A percentile compares a stretch with the other conserved stretches of the same genome.
Evolutionary conservation across 2,329 filamentous ascomycete species (phyloP).

Genomic region (Fusarium nygamai): DNA sequence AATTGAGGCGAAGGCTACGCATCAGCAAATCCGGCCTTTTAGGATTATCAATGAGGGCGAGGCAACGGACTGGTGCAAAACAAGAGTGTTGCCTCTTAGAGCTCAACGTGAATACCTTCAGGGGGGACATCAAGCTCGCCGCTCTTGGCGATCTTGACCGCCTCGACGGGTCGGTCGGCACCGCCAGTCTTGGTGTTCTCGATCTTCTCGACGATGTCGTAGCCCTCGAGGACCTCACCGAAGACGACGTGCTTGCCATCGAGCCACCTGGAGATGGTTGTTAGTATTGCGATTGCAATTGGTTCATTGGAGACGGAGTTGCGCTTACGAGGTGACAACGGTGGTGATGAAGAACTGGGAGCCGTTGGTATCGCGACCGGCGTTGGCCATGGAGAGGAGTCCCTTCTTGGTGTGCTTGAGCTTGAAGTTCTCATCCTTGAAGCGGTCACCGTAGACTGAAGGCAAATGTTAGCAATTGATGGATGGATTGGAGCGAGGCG

Average conservation of each 20-base stretch:
- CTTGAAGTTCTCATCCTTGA: conserved; percentile 94
- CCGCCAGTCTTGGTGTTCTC: conserved; percentile 73
- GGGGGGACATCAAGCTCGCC: conserved; percentile 83
- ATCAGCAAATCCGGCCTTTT: conserved; percentile 48
- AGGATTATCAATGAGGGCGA: conserved; percentile 26
- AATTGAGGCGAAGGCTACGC: conserved; percentile 38
- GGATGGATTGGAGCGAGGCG: not conserved
- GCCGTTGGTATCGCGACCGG: conserved; percentile 86
- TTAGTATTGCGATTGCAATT: not conserved
- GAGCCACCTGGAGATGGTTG: conserved; percentile 69
- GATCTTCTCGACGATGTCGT: conserved; percentile 82
- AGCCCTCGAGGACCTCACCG: conserved; percentile 87
- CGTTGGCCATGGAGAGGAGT: conserved; percentile 86
- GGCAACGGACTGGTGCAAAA: conserved; percentile 37
- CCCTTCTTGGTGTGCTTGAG: conserved; percentile 90
- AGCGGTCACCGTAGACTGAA: conserved; percentile 83
- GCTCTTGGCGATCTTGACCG: conserved; percentile 83
- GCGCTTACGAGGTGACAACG: conserved; percentile 74
- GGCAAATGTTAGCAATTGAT: conserved; percentile 31
- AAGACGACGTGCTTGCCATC: conserved; percentile 89
- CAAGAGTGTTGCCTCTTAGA: conserved; percentile 63
- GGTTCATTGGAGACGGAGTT: not conserved
- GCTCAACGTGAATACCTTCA: conserved; percentile 94
- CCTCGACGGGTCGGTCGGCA: conserved; percentile 73
- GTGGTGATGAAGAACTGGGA: conserved; percentile 94